These are phyloP conservation scores for Pyrus communis DNA, from an alignment of 306 rosid species.

Conservation along the genomic window DNA sequence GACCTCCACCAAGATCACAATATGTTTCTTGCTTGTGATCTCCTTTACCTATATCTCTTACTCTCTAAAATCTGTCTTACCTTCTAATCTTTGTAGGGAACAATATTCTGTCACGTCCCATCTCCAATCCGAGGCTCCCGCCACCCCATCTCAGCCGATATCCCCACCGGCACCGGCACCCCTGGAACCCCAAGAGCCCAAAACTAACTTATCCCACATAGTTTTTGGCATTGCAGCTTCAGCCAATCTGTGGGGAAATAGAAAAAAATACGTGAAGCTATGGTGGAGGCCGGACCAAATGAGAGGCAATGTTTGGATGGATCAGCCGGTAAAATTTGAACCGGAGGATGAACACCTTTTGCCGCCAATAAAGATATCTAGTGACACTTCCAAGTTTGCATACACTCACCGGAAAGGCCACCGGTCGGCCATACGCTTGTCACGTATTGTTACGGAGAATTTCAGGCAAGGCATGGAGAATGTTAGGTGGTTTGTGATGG, in stretches of 20 bases:
- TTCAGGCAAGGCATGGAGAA: slow-evolving; percentile 33
- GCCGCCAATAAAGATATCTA: slow-evolving; percentile 43
- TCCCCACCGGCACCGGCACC: neutral
- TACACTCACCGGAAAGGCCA: slow-evolving; percentile 45
- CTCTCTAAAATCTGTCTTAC: slow-evolving; percentile 27
- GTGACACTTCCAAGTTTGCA: slow-evolving; percentile 40
- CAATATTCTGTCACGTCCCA: neutral
- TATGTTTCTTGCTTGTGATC: slow-evolving; percentile 34
- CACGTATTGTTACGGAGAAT: slow-evolving; percentile 59
- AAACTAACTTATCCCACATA: slow-evolving; percentile 57
- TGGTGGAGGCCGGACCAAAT: slow-evolving; percentile 61
- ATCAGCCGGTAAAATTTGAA: slow-evolving; percentile 26
- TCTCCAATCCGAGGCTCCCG: neutral
- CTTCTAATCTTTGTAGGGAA: slow-evolving; percentile 17
- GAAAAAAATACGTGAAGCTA: slow-evolving; percentile 61
- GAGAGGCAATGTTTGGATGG: slow-evolving; percentile 66
- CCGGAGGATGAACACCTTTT: slow-evolving; percentile 9
- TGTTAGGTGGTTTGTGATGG: slow-evolving; percentile 78
- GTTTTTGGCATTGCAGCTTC: slow-evolving; percentile 75
- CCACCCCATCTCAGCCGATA: neutral
- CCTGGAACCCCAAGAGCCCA: neutral
- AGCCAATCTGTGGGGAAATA: slow-evolving; percentile 50
- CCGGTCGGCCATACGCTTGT: slow-evolving; percentile 56
- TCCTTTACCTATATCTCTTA: slow-evolving; percentile 35
- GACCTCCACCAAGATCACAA: slow-evolving; percentile 34